Evolutionary conservation across 345 rosid species (phyloP), one percentile per base, ranked within the genome.

Genomic region (Mercurialis annua): DNA sequence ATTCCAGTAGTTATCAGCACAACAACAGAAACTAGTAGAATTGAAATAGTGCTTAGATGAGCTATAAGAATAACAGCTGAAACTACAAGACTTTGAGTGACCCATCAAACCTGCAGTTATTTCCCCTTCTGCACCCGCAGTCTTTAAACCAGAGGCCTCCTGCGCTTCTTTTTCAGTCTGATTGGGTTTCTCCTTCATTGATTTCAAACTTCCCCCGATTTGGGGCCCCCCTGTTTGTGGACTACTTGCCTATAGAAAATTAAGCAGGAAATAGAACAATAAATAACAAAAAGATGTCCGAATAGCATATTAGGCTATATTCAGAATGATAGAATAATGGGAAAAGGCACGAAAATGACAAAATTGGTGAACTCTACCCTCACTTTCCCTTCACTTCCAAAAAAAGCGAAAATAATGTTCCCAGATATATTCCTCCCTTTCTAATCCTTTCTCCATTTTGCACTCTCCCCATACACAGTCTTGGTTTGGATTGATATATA

Each of bases 191-290:
- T 68, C 72, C 50, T 68, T 68, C 72, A 68, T 48, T 15, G 72
- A 59, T 68, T 68, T 68, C 57, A 68, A 47, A 58, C 65, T 68
- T 47, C 65, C 71, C 61, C 64, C 71, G 20, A 44, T 43, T 56
- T 56, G 71, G 31, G 43, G 71, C 30, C 63, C 48, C 5, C 63
- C 64, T 7, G 64, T 59, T 34, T 58, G 72, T 30, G 72, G 72
- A 68, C 72, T 68, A 36, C 65, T 59, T 34, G 72, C 72, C 72
- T 68, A 48, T 27, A 59, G 30, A 40, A 55, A 43, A 30, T 49
- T 16, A 4, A 6, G 23, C 17, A 65, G 17, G 23, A n/a, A 24
- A 9, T 12, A 44, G 56, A 59, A 27, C 31, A 48, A 49, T 24
- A 17, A 10, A 17, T 1, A 40, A 55, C 10, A n/a, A 27, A 26